These are phyloP conservation scores for Filobasidium floriforme DNA, from an alignment of 768 basidiomycete species.

Conservation along the genomic window DNA sequence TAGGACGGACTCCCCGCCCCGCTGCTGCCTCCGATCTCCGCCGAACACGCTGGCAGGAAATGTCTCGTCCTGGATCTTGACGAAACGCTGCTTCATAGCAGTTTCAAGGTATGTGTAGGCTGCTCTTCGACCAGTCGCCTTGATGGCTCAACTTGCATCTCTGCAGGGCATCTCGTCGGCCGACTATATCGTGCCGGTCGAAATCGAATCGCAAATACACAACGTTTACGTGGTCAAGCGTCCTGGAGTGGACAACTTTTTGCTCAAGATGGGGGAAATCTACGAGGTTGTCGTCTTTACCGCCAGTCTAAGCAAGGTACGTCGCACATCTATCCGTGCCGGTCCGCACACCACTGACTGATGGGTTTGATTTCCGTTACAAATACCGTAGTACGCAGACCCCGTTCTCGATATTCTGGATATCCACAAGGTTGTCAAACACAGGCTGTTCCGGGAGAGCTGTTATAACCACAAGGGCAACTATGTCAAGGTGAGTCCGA, in stretches of 20 bases:
- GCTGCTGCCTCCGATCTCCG: conserved; percentile 73
- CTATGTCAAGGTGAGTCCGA: conserved; percentile 79
- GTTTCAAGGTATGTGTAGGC: conserved; percentile 71
- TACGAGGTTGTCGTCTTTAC: conserved; percentile 98
- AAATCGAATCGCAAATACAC: conserved; percentile 96
- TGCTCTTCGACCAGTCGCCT: neutral
- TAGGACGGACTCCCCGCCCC: conserved; percentile 83
- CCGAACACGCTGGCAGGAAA: conserved; percentile 78
- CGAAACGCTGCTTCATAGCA: conserved; percentile 92
- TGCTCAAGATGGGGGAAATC: conserved; percentile 96
- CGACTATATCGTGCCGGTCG: conserved; percentile 97
- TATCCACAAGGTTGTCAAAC: conserved; percentile 79
- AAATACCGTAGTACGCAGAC: conserved; percentile 71
- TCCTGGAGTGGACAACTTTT: conserved; percentile 92
- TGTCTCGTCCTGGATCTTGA: conserved; percentile 95
- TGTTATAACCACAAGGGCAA: conserved; percentile 99
- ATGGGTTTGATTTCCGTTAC: neutral
- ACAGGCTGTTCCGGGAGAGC: conserved; percentile 92
- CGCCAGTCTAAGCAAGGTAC: conserved; percentile 90
- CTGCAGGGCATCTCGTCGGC: conserved; percentile 80
- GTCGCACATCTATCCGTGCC: conserved; percentile 29
- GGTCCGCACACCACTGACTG: no score
- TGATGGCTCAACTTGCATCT: neutral
- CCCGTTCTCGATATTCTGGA: conserved; percentile 97
- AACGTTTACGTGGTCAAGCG: conserved; percentile 99